Conservation (phyloP, 1,139 yeast genomes). For the Magnusiomyces suaveolens region DNA sequence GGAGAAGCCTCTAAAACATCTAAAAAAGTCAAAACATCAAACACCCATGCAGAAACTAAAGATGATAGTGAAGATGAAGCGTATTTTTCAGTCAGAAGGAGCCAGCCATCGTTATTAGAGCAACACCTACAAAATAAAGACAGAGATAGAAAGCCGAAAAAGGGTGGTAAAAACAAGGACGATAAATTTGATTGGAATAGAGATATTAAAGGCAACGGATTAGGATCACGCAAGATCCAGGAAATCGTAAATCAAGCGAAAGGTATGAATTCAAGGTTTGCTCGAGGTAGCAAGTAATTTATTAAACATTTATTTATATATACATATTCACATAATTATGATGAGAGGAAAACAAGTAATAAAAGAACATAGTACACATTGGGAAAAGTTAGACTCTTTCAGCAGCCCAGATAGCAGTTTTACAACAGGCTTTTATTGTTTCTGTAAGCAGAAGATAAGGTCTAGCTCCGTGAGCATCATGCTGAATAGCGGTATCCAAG, state of each 20-base stretch:
- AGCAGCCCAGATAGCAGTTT: constrained; percentile 85
- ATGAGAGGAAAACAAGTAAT: no score
- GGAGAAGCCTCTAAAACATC: not conserved
- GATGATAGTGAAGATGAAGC: constrained; percentile 2
- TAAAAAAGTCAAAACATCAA: not conserved
- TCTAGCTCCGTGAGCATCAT: constrained; percentile 87
- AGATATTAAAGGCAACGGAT: constrained; percentile 9
- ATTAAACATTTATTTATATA: not conserved
- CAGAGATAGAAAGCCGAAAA: not conserved
- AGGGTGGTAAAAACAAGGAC: not conserved
- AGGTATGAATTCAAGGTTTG: constrained; percentile 10
- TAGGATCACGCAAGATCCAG: constrained; percentile 9
- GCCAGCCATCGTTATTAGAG: constrained; percentile 11
- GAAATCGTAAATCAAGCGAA: constrained; percentile 13
- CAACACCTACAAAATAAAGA: constrained; percentile 14
- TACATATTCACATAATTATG: no score
- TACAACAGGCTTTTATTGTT: constrained; percentile 71
- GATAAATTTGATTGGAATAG: constrained; percentile 12
- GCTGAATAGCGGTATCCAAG: constrained; percentile 81
- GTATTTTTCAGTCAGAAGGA: constrained; percentile 1
- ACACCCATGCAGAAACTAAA: not conserved
- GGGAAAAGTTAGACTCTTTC: constrained; percentile 48
- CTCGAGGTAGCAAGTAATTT: not conserved
- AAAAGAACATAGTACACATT: no score
- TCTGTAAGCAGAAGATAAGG: constrained; percentile 87